A percentile compares a stretch with the other conserved stretches of the same genome.
phyloP scores from a whole-genome alignment of 441 rosid species.

The Populus hybrid region DNA sequence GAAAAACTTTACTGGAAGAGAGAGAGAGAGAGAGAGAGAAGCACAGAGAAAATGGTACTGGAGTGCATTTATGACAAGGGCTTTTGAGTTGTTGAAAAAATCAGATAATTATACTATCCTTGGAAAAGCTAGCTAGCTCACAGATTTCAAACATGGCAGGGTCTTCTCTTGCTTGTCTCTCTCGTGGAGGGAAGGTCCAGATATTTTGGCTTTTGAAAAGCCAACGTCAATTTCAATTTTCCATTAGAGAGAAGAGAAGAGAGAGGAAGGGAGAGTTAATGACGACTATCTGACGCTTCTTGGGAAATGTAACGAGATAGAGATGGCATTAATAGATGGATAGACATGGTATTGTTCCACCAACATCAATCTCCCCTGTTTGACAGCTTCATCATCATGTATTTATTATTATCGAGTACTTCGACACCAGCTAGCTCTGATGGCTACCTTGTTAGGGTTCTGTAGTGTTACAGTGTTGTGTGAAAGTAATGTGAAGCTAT shows the following conservation, averaged over 20 bases:
- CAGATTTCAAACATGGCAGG: neutral
- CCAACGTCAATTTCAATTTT: neutral
- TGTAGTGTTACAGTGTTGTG: neutral
- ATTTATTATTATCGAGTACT: neutral
- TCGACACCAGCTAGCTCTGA: neutral
- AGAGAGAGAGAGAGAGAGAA: neutral
- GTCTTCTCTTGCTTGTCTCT: neutral
- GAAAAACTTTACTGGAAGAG: neutral
- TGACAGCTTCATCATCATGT: neutral
- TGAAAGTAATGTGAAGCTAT: neutral
- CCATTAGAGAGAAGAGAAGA: neutral
- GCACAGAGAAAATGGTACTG: neutral
- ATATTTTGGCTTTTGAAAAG: neutral
- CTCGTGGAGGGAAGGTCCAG: neutral
- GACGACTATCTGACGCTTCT: constrained; percentile 7
- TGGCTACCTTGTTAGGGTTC: neutral
- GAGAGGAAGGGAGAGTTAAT: neutral
- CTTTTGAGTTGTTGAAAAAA: constrained; percentile 8
- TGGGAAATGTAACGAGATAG: constrained; percentile 9
- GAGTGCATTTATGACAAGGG: neutral
- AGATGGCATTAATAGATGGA: neutral
- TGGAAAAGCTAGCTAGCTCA: constrained; percentile 11
- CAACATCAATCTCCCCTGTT: neutral
- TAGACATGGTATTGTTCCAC: neutral
- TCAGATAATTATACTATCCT: neutral